Conservation (phyloP, 192 early-diverging fungal genomes). For the Gigaspora rosea region DNA sequence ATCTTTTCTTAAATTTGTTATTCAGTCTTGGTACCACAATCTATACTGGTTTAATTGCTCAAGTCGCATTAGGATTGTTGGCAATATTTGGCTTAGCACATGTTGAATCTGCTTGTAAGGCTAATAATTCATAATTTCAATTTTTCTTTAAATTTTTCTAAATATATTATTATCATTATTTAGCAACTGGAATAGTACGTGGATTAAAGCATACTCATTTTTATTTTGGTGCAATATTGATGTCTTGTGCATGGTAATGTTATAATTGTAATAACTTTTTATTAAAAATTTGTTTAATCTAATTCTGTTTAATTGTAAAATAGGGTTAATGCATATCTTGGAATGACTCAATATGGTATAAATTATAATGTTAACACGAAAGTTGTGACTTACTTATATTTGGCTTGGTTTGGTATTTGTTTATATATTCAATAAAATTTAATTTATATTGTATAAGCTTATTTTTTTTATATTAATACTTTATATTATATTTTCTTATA, state of each 20-base stretch:
- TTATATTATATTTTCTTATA: background rate
- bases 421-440: background rate
- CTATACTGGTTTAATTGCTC: slow-evolving; percentile 10
- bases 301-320: background rate
- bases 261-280: background rate
- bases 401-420: background rate
- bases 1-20: slow-evolving; percentile 7
- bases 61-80: slow-evolving; percentile 27
- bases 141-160: no score
- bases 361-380: background rate
- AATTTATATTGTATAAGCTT: background rate
- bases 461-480: background rate
- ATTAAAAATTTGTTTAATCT: background rate
- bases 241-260: slow-evolving; percentile 21
- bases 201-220: slow-evolving; percentile 21
- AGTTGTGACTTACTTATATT: background rate
- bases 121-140: no score
- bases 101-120: slow-evolving; percentile 18
- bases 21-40: slow-evolving; percentile 25
- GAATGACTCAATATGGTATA: background rate
- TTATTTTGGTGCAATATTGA: slow-evolving; percentile 10
- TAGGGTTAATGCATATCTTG: background rate
- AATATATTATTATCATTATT: no score
- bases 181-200: background rate
- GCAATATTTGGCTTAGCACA: slow-evolving; percentile 7